Conservation (phyloP, 108 stramenopile genomes). For the Skeletonema grethae region DNA sequence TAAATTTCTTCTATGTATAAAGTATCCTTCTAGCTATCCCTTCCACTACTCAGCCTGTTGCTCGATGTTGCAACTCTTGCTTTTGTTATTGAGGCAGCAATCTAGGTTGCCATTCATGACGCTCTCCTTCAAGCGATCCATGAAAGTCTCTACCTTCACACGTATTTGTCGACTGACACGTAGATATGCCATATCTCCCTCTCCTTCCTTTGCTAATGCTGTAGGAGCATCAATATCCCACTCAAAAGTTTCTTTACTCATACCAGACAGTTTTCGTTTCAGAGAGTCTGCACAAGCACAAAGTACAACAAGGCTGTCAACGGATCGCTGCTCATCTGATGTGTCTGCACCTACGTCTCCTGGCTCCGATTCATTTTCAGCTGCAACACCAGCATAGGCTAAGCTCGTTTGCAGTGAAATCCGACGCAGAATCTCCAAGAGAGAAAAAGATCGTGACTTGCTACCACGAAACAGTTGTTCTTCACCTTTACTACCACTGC, state of each 20-base stretch:
- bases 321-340: constrained; percentile 1
- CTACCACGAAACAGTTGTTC: neutral
- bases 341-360: neutral
- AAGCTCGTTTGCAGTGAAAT: constrained; percentile 2
- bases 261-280: constrained; percentile 16
- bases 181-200: constrained; percentile 49
- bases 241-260: constrained; percentile 42
- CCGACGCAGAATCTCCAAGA: neutral
- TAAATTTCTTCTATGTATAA: too few species aligned
- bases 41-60: neutral
- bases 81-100: neutral
- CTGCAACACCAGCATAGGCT: constrained; percentile 10
- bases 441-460: neutral
- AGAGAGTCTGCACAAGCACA: constrained; percentile 47
- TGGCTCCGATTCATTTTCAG: neutral
- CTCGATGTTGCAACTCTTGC: neutral
- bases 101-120: neutral
- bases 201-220: constrained; percentile 31
- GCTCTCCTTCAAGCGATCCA: neutral
- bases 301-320: constrained; percentile 52
- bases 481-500: neutral
- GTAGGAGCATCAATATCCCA: constrained; percentile 54
- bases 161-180: constrained; percentile 34
- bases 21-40: neutral
- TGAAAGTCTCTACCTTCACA: constrained; percentile 2